These are phyloP conservation scores for Rhododendron kiyosumense DNA, from an alignment of 148 eudicot genomes.

Conservation along the genomic window DNA sequence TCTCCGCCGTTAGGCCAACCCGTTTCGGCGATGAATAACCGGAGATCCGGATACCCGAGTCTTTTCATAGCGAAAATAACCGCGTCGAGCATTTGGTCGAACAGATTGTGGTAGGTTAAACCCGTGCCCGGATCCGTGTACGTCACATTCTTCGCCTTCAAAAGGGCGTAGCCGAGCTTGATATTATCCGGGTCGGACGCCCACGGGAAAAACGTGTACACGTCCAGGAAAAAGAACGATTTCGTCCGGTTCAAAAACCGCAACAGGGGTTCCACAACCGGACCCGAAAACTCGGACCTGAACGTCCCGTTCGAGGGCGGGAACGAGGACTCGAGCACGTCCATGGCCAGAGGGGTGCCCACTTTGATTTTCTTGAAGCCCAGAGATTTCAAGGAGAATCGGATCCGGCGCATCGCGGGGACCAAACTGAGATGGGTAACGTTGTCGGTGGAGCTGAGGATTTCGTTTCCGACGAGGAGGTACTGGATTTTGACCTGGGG, in stretches of 20 bases:
- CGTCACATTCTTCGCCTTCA: constrained; percentile 25
- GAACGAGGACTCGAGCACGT: constrained; percentile 52
- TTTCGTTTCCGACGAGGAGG: constrained; percentile 84
- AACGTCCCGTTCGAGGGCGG: constrained; percentile 79
- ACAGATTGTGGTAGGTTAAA: constrained; percentile 54
- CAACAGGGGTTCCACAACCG: constrained; percentile 64
- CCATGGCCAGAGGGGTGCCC: constrained; percentile 81
- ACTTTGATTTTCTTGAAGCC: constrained; percentile 54
- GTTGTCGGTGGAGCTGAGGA: constrained; percentile 42
- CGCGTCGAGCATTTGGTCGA: constrained; percentile 86
- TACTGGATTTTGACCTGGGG: constrained; percentile 66
- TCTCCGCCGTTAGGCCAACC: constrained; percentile 95
- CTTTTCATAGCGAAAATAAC: constrained; percentile 62
- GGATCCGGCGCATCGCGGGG: constrained; percentile 70
- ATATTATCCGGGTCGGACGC: constrained; percentile 37
- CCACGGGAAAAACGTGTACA: constrained; percentile 81
- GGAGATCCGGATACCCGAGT: constrained; percentile 52
- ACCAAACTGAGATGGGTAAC: constrained; percentile 48
- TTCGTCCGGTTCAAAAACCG: constrained; percentile 66
- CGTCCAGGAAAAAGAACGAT: constrained; percentile 76
- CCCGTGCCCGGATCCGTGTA: constrained; percentile 56
- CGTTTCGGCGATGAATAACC: constrained; percentile 69
- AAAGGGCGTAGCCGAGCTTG: constrained; percentile 66
- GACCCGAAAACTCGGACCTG: constrained; percentile 38
- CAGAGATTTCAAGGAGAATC: constrained; percentile 31